Conservation (phyloP, 352 stramenopile species). For the Pythium brachiatum region DNA sequence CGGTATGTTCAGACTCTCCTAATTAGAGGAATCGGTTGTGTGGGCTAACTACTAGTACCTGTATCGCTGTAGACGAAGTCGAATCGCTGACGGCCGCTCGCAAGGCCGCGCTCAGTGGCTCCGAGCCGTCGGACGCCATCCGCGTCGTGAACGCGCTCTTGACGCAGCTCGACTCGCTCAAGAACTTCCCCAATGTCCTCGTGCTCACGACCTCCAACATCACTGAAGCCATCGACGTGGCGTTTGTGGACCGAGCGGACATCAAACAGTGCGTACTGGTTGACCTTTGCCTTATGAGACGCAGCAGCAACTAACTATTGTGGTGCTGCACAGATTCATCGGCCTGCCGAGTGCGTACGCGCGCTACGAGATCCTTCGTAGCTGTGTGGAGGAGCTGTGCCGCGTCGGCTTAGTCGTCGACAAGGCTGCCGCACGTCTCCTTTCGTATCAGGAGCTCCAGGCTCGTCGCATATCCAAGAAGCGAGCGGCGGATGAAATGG, state of each 20-base stretch:
- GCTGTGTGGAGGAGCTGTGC: conserved; percentile 78
- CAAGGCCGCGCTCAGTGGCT: conserved; percentile 59
- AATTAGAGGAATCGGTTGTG: too few species aligned
- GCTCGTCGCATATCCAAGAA: conserved; percentile 33
- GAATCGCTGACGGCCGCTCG: conserved; percentile 88
- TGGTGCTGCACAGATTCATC: conserved; percentile 45
- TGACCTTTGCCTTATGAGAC: conserved; percentile 4
- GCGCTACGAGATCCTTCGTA: conserved; percentile 81
- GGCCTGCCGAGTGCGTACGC: conserved; percentile 55
- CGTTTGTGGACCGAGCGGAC: conserved; percentile 93
- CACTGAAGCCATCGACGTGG: conserved; percentile 88
- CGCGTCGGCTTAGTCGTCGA: conserved; percentile 64
- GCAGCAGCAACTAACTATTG: not conserved
- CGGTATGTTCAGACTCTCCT: conserved; percentile 32
- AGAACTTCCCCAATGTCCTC: conserved; percentile 86
- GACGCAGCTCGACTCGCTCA: conserved; percentile 87
- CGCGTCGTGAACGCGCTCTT: conserved; percentile 91
- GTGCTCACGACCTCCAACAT: conserved; percentile 94
- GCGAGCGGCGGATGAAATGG: conserved; percentile 43
- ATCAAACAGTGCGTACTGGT: conserved; percentile 80
- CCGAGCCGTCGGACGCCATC: conserved; percentile 90
- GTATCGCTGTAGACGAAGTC: conserved; percentile 83
- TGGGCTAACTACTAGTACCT: too few species aligned
- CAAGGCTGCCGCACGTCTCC: conserved; percentile 4
- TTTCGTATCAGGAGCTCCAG: conserved; percentile 29